phyloP scores from a whole-genome alignment of 164 flowering plant species.

The Annona cherimola region DNA sequence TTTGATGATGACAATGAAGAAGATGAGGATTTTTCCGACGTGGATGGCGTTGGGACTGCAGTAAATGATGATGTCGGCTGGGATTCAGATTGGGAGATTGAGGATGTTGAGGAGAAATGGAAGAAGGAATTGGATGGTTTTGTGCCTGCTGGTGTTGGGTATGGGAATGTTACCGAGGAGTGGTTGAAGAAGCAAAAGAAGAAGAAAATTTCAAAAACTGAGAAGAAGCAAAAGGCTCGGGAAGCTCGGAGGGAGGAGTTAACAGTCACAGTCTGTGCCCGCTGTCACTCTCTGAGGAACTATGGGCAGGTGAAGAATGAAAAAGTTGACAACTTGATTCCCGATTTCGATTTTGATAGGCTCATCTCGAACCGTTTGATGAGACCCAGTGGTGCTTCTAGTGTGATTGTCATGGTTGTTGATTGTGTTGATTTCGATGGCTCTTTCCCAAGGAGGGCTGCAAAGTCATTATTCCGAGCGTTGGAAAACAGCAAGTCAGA shows the following conservation, averaged over 20 bases:
- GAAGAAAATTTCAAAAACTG: constrained; percentile 57
- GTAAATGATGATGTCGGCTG: constrained; percentile 44
- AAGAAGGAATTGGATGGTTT: constrained; percentile 68
- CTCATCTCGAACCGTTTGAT: constrained; percentile 68
- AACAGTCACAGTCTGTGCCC: constrained; percentile 72
- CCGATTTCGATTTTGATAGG: constrained; percentile 91
- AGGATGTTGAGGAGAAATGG: constrained; percentile 41
- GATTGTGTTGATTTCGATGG: constrained; percentile 99
- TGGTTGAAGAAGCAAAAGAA: constrained; percentile 34
- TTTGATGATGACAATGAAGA: neutral
- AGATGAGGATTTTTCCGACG: constrained; percentile 12
- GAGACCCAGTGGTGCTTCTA: constrained; percentile 54
- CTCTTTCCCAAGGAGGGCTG: constrained; percentile 84
- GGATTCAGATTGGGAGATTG: constrained; percentile 64
- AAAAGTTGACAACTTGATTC: constrained; percentile 78
- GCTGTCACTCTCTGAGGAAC: constrained; percentile 88
- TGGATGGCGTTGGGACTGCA: constrained; percentile 26
- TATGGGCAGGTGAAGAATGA: constrained; percentile 94
- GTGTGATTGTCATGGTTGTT: constrained; percentile 88
- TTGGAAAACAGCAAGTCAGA: constrained; percentile 44
- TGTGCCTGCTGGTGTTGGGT: constrained; percentile 66
- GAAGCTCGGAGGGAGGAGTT: constrained; percentile 48
- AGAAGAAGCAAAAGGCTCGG: constrained; percentile 58
- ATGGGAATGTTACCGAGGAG: constrained; percentile 83
- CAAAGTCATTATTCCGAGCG: constrained; percentile 73